Evolutionary conservation across 148 eudicot genomes (phyloP), one percentile per base, ranked within the genome.

Genomic region (Amaranthus palmeri): DNA sequence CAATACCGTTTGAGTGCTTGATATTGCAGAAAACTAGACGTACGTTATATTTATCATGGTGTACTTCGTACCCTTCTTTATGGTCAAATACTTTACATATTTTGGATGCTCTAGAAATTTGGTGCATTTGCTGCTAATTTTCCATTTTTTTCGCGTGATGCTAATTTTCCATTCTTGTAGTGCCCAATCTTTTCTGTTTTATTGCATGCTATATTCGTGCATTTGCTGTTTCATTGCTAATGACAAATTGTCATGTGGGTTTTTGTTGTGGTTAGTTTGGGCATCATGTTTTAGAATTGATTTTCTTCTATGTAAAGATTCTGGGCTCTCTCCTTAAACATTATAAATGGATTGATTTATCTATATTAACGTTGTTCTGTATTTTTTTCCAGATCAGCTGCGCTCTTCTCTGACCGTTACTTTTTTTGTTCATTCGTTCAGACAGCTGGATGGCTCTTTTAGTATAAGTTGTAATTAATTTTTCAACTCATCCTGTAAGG

Each of bases 381-480:
- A 68, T 62, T 67, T 54, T 73, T 57, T 83, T 83, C 70, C 86
- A 80, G 83, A 83, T 83, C 57, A 36, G 68, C 68, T 65, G 80
- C 75, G 79, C 72, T 59, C 69, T 50, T 71, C 41, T 62, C 43
- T 67, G 53, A 72, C 77, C 79, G 61, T 70, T 59, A 10, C 50
- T 52, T 66, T 57, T 63, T 52, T 64, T 77, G 70, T 75, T 77
- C 72, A 77, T 73, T 77, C 64, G 57, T 74, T 62, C 71, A 67
- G 70, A 67, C 53, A 40, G 63, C 77, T 69, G 61, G 48, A 61
- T 59, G 58, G 72, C 72, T 56, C 72, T 58, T 72, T 73, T 76
- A 67, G 66, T 52, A 60, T 77, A 72, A 79, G 71, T 77, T 80
- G 86, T 77, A 81, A 77, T 83, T 80, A 47, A 65, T 57, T 74